Evolutionary conservation across 2,329 filamentous ascomycete species (phyloP).

Genomic region (Arthroderma uncinatum): DNA sequence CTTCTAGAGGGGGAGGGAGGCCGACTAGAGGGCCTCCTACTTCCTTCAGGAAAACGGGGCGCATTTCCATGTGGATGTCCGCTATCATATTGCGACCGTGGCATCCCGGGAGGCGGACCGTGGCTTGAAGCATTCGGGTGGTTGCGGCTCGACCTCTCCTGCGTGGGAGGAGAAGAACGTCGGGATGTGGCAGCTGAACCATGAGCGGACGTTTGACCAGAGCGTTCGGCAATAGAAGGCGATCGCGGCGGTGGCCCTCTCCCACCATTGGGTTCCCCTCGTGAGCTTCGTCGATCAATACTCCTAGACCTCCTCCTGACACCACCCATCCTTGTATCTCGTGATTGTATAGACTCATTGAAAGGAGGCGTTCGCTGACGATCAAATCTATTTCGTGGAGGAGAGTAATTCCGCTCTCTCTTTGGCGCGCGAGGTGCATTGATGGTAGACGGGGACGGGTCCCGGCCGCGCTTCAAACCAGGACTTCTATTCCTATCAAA

Average conservation of each 20-base stretch:
- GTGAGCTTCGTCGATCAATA: constrained; percentile 41
- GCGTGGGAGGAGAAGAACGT: constrained; percentile 46
- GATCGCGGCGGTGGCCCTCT: constrained; percentile 45
- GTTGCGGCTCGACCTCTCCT: constrained; percentile 19
- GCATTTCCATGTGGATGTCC: constrained; percentile 16
- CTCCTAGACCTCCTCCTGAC: constrained; percentile 42
- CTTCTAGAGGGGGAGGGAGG: constrained; percentile 11
- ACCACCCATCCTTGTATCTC: constrained; percentile 26
- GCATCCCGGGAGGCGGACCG: constrained; percentile 20
- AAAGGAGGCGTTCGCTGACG: constrained; percentile 38
- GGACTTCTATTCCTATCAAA: constrained; percentile 24
- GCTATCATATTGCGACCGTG: constrained; percentile 14
- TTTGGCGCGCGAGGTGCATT: constrained; percentile 25
- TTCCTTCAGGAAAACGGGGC: constrained; percentile 9
- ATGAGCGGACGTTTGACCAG: constrained; percentile 41
- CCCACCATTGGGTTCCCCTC: constrained; percentile 38
- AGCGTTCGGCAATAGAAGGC: constrained; percentile 39
- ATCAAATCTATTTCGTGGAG: constrained; percentile 21
- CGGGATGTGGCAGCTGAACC: constrained; percentile 49
- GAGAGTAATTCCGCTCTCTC: constrained; percentile 25
- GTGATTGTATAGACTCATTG: constrained; percentile 20
- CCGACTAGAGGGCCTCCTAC: constrained; percentile 2
- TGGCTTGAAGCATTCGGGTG: constrained; percentile 25
- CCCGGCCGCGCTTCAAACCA: constrained; percentile 27
- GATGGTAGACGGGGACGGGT: constrained; percentile 25